phyloP scores from a whole-genome alignment of 257 asterid species.

The Solanum medicagineum region DNA sequence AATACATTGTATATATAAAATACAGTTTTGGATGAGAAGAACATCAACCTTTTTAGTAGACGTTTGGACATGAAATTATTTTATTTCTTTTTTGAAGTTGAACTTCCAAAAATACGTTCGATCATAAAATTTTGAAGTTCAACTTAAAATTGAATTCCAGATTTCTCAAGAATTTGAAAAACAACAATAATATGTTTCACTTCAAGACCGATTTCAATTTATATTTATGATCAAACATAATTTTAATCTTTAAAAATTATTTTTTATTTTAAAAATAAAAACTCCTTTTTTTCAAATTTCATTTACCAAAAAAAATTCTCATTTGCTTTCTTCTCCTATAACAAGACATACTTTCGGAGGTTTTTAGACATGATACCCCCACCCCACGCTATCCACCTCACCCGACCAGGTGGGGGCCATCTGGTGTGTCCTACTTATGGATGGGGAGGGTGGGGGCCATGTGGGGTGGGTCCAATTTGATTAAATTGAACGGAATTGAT shows the following conservation, averaged over 20 bases:
- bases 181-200: too few relatives aligned
- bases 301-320: background rate
- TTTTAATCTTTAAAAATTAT: too few relatives aligned
- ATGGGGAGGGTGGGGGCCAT: constrained; percentile 19
- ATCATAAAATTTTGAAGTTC: too few relatives aligned
- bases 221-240: too few relatives aligned
- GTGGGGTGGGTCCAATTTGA: constrained; percentile 17
- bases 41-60: background rate
- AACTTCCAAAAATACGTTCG: too few relatives aligned
- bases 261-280: too few relatives aligned
- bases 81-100: too few relatives aligned
- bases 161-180: too few relatives aligned
- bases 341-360: background rate
- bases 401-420: constrained; percentile 7
- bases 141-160: too few relatives aligned
- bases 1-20: background rate
- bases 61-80: too few relatives aligned
- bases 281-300: too few relatives aligned
- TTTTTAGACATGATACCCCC: background rate
- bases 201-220: too few relatives aligned
- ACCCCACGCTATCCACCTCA: background rate
- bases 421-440: constrained; percentile 16
- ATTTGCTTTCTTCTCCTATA: background rate
- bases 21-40: background rate
- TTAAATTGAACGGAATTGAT: background rate